Percentiles rank a stretch among this genome's conserved stretches.
Evolutionary conservation across 371 early-diverging fungal species (phyloP).

Genomic region (Mortierella sp.): DNA sequence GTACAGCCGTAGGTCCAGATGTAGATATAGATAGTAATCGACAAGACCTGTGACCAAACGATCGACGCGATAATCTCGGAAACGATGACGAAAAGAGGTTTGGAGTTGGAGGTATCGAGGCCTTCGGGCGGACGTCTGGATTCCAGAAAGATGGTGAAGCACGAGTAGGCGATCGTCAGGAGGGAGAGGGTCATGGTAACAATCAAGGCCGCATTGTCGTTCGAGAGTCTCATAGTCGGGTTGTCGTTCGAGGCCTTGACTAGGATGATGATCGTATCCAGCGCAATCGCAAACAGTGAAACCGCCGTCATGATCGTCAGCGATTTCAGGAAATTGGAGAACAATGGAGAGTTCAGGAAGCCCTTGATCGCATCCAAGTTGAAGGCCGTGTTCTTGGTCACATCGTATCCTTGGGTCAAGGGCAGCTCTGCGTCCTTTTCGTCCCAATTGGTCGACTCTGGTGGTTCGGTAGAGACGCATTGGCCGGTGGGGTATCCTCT

Average conservation of each 20-base stretch:
- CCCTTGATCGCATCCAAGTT: slow-evolving; percentile 48
- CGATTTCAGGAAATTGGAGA: slow-evolving; percentile 50
- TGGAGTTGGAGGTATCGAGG: slow-evolving; percentile 49
- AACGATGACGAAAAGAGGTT: slow-evolving; percentile 50
- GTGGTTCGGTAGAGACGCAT: slow-evolving; percentile 33
- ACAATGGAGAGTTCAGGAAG: slow-evolving; percentile 53
- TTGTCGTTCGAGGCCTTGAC: slow-evolving; percentile 27
- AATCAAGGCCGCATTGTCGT: slow-evolving; percentile 44
- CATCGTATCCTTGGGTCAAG: slow-evolving; percentile 7
- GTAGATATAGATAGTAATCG: slow-evolving; percentile 54
- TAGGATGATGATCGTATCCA: slow-evolving; percentile 42
- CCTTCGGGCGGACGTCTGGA: slow-evolving; percentile 57
- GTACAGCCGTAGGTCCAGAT: slow-evolving; percentile 56
- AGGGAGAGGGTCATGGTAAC: slow-evolving; percentile 35
- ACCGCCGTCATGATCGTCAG: slow-evolving; percentile 46
- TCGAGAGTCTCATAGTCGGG: slow-evolving; percentile 13
- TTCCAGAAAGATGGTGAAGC: slow-evolving; percentile 56
- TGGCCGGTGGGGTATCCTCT: slow-evolving; percentile 53
- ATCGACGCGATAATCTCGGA: slow-evolving; percentile 55
- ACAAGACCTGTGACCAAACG: slow-evolving; percentile 53
- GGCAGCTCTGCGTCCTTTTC: slow-evolving; percentile 36
- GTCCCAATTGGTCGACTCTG: slow-evolving; percentile 49
- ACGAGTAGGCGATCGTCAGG: slow-evolving; percentile 50
- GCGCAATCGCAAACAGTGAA: slow-evolving; percentile 46
- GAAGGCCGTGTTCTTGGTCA: slow-evolving; percentile 48